Evolutionary conservation across 192 early-diverging fungal species (phyloP), one percentile per base, ranked within the genome.

Genomic region (Backusella sp.): DNA sequence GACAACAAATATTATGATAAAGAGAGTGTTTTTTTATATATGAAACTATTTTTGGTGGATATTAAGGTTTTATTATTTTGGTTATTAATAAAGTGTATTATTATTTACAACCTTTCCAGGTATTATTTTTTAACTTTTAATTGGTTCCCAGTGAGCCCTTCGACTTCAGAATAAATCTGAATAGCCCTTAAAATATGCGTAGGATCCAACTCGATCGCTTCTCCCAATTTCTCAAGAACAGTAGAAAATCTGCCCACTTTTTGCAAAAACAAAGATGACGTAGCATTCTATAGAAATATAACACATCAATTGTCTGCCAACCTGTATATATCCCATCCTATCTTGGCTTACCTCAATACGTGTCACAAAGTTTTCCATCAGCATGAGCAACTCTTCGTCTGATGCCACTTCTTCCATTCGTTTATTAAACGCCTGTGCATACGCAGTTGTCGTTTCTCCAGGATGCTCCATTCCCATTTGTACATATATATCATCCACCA

Each of bases 121-220:
- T 28, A 28, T 28, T 62, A 28, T 62, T 28, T 53, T 62, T 28
- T 28, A 28, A 28, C 23, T 23, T 23, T 62, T 12, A 28, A 12
- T 62, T 62, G 21, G 12, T 62, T 62, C 56, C 56, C 56, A 26
- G 56, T 28, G 28, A 76, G 52, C 19, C 84, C 82, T 68, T 80
- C 73, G 9, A 83, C 78, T 75, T 82, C 77, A 62, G 88, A 82
- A 78, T 90, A 90, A 81, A 91, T 89, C 75, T 92, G 91, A 66
- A 92, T 75, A 15, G 91, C 90, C 6, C 84, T 79, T 9, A 91
- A 44, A 41, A 93, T 85, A 49, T 92, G 88, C 35, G 76, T 83
- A 3, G 88, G 88, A 74, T 92, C 91, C 0, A 86, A 72, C 30
- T 83, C 86, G 65, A 92, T 84, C 0, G 87, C 88, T 23, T 88